Percentiles rank a stretch among this genome's conserved stretches.
phyloP scores from a whole-genome alignment of 352 stramenopile species.

The Phytophthora quininea region DNA sequence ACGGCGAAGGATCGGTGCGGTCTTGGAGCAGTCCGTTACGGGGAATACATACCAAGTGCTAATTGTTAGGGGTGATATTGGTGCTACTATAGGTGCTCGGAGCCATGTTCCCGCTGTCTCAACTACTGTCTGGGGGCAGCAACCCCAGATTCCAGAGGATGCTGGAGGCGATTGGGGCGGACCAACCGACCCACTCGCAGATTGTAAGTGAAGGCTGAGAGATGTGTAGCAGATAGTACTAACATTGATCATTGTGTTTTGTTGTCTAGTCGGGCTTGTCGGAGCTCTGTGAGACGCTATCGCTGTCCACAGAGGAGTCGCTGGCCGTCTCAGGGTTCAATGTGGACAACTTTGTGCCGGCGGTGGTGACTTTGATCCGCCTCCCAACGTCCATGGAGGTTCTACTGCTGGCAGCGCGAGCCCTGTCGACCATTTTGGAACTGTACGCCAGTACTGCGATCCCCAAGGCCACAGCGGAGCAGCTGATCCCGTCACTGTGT shows the following conservation, averaged over 20 bases:
- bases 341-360: conserved; percentile 63
- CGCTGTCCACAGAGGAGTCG: conserved; percentile 70
- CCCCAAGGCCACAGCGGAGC: conserved; percentile 47
- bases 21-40: not conserved
- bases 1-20: conserved; percentile 6
- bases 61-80: not conserved
- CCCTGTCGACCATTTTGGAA: conserved; percentile 63
- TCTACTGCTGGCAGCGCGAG: conserved; percentile 58
- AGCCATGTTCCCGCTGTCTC: conserved; percentile 60
- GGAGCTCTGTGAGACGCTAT: conserved; percentile 73
- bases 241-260: conserved; percentile 5
- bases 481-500: conserved; percentile 64
- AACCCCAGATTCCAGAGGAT: conserved; percentile 51
- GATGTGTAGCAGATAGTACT: conserved; percentile 6
- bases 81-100: conserved; percentile 25
- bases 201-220: conserved; percentile 26
- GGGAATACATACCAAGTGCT: not conserved
- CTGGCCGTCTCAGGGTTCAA: conserved; percentile 69
- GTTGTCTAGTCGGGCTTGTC: conserved; percentile 42
- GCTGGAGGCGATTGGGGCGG: conserved; percentile 41
- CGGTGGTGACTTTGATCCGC: conserved; percentile 47
- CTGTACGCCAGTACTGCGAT: conserved; percentile 51
- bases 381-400: conserved; percentile 63
- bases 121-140: conserved; percentile 46
- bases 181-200: conserved; percentile 46